Conservation (phyloP, 2,329 filamentous ascomycete species). For the Epichloe sibirici region DNA sequence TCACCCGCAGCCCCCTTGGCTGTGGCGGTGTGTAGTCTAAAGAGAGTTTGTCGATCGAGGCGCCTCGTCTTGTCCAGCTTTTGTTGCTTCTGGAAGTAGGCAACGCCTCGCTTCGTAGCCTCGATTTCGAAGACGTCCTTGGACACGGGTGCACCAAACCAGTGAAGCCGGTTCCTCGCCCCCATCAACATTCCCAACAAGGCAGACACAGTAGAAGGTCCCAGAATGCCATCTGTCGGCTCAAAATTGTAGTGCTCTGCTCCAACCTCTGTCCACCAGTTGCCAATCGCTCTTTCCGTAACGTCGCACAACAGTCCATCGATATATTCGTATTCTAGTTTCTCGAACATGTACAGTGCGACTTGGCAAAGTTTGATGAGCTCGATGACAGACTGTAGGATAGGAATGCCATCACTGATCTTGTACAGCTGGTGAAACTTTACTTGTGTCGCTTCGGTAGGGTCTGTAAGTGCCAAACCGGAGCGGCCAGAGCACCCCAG, state of each 20-base stretch:
- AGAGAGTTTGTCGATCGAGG: constrained; percentile 72
- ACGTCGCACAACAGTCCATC: constrained; percentile 89
- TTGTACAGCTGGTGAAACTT: constrained; percentile 90
- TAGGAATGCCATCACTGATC: constrained; percentile 68
- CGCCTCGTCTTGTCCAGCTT: constrained; percentile 68
- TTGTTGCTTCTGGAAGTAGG: constrained; percentile 79
- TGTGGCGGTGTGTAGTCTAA: constrained; percentile 69
- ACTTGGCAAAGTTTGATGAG: constrained; percentile 86
- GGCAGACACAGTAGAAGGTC: constrained; percentile 81
- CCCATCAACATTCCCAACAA: constrained; percentile 81
- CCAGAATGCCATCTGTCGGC: constrained; percentile 82
- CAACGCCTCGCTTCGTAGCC: constrained; percentile 70
- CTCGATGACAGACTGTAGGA: constrained; percentile 71
- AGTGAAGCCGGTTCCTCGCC: constrained; percentile 77
- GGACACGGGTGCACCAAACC: constrained; percentile 67
- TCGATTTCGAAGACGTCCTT: constrained; percentile 89
- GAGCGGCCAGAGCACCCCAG: constrained; percentile 84
- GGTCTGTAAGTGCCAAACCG: constrained; percentile 67
- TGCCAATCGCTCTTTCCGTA: constrained; percentile 76
- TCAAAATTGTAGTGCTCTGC: constrained; percentile 87
- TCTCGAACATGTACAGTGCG: constrained; percentile 76
- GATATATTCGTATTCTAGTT: constrained; percentile 76
- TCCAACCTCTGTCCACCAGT: constrained; percentile 95
- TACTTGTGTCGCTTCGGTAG: constrained; percentile 68
- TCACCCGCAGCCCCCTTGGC: constrained; percentile 83